Evolutionary conservation across 176 grass and related monocot genomes (phyloP).

Genomic region (Dendrocalamus sinicus): DNA sequence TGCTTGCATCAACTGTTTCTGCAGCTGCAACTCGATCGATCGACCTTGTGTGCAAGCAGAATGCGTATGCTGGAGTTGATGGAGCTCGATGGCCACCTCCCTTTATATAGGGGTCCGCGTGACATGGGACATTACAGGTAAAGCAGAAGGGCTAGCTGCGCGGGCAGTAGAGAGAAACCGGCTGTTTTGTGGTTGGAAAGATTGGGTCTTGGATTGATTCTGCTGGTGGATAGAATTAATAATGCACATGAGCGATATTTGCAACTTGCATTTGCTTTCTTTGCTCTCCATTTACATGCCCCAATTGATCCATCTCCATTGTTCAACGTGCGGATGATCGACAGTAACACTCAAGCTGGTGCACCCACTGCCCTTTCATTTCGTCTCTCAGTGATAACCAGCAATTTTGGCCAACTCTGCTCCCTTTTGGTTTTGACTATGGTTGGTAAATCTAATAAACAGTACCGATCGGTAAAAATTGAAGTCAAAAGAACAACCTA

Average conservation of each 20-base stretch:
- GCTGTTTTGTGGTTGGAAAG: constrained; percentile 44
- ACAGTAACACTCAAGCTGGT: neutral
- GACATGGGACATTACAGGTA: too few relatives aligned
- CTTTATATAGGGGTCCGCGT: neutral
- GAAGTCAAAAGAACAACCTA: neutral
- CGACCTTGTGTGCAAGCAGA: neutral
- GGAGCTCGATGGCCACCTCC: too few relatives aligned
- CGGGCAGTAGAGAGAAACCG: too few relatives aligned
- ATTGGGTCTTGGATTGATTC: constrained; percentile 44
- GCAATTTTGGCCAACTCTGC: neutral
- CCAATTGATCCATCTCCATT: neutral
- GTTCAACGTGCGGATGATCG: neutral
- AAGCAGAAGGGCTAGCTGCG: too few relatives aligned
- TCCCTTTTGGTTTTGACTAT: neutral
- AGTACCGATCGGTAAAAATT: too few relatives aligned
- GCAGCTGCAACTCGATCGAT: neutral
- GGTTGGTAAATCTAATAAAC: too few relatives aligned
- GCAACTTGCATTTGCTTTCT: neutral
- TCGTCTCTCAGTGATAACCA: neutral
- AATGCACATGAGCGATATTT: neutral
- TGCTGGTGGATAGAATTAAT: neutral
- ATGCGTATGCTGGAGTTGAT: neutral
- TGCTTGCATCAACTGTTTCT: neutral
- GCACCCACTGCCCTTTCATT: neutral
- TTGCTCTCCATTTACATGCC: neutral